Evolutionary conservation across 441 rosid species (phyloP), one percentile per base, ranked within the genome.

Genomic region (Euphorbia neoarborescens): DNA sequence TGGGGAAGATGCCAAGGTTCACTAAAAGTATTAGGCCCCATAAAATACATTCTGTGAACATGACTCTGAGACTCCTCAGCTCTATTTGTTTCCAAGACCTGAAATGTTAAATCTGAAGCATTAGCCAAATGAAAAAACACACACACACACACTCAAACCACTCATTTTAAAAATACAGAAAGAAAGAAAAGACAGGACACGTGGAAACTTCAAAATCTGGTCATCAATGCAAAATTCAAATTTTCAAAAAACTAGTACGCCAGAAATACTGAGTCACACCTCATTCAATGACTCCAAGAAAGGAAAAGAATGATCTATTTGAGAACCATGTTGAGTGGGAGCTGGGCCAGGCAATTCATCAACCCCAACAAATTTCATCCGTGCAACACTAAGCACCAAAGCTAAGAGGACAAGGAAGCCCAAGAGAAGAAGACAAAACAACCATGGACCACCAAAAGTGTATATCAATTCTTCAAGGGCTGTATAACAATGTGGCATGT

Each of bases 401-500:
- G 99, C 97, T 73, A 96, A 84, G 69, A 93, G 90, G 79, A 96
- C 82, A 68, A 96, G 89, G 66, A 96, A 94, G 80, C 91, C 96
- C 75, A 90, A 70, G 60, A 96, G 90, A 79, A 92, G 86, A 80
- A 96, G 88, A 79, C 94, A 83, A 74, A 96, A 96, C 77, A 96
- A 77, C 99, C 98, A 93, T 51, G 98, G 99, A 70, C 99, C 99
- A 54, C 99, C 99, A 87, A 96, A 93, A 65, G 98, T 90, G 83
- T 93, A 90, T 76, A 96, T 89, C 81, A 93, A 82, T 84, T 96
- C 98, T 81, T 96, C 98, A 69, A 91, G 97, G 61, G 99, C 94
- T 44, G 99, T 96, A 80, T 91, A 91, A 77, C 99, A 96, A 70
- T 85, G 84, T 35, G 99, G 98, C 97, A 89, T 88, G 85, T 90